Conservation (phyloP, 2,329 filamentous ascomycete genomes). For the Diaporthe amygdali region DNA sequence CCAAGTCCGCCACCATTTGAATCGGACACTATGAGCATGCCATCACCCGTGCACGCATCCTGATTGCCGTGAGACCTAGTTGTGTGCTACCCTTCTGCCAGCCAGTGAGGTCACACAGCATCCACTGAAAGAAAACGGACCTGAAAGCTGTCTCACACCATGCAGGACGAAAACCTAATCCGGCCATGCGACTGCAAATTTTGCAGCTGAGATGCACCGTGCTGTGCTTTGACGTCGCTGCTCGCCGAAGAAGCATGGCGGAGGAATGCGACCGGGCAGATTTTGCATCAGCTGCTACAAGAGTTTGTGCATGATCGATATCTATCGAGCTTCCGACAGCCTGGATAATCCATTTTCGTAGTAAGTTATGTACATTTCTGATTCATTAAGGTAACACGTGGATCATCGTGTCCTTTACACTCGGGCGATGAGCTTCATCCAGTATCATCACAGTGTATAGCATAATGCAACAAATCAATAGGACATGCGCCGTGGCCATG, state of each 20-base stretch:
- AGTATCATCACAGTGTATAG: too few species aligned
- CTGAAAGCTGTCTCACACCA: background rate
- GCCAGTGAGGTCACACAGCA: background rate
- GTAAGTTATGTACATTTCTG: too few species aligned
- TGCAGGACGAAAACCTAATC: background rate
- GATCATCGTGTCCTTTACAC: too few species aligned
- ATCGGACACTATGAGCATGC: background rate
- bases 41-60: background rate
- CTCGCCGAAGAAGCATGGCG: background rate
- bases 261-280: background rate
- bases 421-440: too few species aligned
- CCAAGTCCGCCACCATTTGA: background rate
- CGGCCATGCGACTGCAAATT: background rate
- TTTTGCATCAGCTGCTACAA: background rate
- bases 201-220: background rate
- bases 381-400: too few species aligned
- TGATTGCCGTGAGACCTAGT: background rate
- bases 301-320: too few species aligned
- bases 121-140: slow-evolving; percentile 1
- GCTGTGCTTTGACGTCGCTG: background rate
- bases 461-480: too few species aligned
- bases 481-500: background rate
- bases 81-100: background rate
- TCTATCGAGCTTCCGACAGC: background rate
- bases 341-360: too few species aligned